Base-by-base conservation (phyloP, 1,284 basidiomycete species). In the Athelia psychrophila region DNA sequence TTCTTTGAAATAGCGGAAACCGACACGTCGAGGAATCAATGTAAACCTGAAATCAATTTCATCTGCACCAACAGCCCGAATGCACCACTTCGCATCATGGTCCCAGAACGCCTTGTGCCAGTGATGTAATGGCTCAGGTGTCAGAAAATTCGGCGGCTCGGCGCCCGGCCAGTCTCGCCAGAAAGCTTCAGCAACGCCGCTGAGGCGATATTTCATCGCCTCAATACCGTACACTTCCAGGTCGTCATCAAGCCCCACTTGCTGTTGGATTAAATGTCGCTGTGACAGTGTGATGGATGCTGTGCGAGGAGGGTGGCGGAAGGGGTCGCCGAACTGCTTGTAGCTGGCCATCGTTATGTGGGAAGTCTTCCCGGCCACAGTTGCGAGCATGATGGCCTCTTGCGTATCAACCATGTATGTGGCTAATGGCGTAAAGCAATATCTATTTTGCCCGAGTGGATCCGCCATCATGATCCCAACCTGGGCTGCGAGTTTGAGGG, bases 81-180 rank as follows among this genome's bases (percentile, higher is more conserved):
- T 42, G 24, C 57, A 57, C 67, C 67, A 69, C 2, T 32, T 19
- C 10, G 64, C 36, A 0, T 66, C 52, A 42, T 68, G 61, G 20
- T 67, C 63, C 27, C 68, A 53, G 8, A 70, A 57, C 2, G 62
- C 63, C 50, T 66, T 54, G 47, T 68, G 61, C 2, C 69, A 53
- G 45, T 69, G 65, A 52, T 71, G 69, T 1, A 70, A 59, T 18
- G 64, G 46, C 50, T 71, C 64, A 3, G 65, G 64, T 2, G 67
- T 63, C 15, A 69, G 51, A 16, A 54, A 49, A 2, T 27, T 15
- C 44, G 56, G 57, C 9, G 66, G 59, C 48, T 67, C 52, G 18
- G 44, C 40, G 48, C 57, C 50, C 2, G 60, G 62, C 16, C 63
- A 54, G 19, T 51, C 38, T 16, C 38, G 33, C 56, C 56, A 58